These are phyloP conservation scores for Zea luxurians DNA, from an alignment of 176 grass and related monocot genomes.

Conservation along the genomic window DNA sequence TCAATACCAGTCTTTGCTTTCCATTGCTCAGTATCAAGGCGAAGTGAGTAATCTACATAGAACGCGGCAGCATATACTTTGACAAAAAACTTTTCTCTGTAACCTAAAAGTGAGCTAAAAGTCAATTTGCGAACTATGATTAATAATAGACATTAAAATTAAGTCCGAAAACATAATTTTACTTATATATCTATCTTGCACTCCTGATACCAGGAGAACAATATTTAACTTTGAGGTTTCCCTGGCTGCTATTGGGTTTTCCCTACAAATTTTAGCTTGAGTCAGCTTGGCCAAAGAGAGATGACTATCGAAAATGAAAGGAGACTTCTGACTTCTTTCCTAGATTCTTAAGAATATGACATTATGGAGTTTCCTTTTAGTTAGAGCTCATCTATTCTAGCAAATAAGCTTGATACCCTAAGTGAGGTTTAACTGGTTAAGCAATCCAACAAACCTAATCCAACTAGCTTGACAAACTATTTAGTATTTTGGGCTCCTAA, in stretches of 20 bases:
- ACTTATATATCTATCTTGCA: neutral
- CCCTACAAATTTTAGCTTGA: neutral
- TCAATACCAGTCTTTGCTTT: slow-evolving; percentile 49
- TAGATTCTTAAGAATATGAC: neutral
- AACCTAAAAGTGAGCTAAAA: slow-evolving; percentile 65
- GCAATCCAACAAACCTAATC: neutral
- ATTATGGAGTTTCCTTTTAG: neutral
- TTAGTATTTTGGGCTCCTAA: neutral
- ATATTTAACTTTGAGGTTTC: neutral
- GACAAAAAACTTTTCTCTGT: slow-evolving; percentile 90
- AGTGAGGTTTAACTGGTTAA: neutral
- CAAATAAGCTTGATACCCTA: neutral
- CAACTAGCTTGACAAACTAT: neutral
- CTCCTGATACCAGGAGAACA: neutral
- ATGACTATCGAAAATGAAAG: neutral
- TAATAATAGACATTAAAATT: neutral
- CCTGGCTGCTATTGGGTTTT: neutral
- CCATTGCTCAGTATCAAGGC: slow-evolving; percentile 46
- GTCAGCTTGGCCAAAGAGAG: neutral
- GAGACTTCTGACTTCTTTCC: neutral
- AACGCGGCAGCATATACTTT: slow-evolving; percentile 91
- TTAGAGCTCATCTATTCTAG: neutral
- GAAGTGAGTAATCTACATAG: slow-evolving; percentile 56
- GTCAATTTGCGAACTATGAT: slow-evolving; percentile 30
- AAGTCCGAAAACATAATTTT: slow-evolving; percentile 4